phyloP scores from a whole-genome alignment of 148 eudicot genomes.

The Rhododendron mucronatum region DNA sequence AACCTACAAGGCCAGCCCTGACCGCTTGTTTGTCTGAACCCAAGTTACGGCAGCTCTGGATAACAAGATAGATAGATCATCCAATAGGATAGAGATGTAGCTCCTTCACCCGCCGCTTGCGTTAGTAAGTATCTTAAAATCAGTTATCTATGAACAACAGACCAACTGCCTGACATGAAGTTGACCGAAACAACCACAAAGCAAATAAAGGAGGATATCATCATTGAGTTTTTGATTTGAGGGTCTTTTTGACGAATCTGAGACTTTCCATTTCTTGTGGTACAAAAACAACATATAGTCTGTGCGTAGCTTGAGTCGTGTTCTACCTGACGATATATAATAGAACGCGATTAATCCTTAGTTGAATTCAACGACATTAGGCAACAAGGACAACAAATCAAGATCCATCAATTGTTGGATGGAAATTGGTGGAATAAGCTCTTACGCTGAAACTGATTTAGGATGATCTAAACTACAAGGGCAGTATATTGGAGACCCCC shows the following conservation, averaged over 20 bases:
- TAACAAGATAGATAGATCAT: no score
- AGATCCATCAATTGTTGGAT: not conserved
- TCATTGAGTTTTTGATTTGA: not conserved
- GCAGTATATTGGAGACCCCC: not conserved
- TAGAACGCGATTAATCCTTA: not conserved
- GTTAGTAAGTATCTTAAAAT: no score
- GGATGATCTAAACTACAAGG: not conserved
- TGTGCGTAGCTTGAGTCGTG: not conserved
- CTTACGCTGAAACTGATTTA: not conserved
- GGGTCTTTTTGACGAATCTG: not conserved
- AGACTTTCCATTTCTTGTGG: not conserved
- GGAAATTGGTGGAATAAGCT: not conserved
- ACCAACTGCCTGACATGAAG: no score
- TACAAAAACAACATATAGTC: not conserved
- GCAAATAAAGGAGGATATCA: no score
- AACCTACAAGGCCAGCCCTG: no score
- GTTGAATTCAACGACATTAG: not conserved
- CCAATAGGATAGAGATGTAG: no score
- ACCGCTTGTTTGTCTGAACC: no score
- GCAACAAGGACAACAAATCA: not conserved
- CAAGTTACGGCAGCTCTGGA: no score
- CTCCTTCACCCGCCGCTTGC: no score
- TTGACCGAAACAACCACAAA: no score
- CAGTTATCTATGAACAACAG: no score
- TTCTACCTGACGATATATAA: not conserved